Conservation (phyloP, 257 asterid species). For the Fraxinus excelsior region DNA sequence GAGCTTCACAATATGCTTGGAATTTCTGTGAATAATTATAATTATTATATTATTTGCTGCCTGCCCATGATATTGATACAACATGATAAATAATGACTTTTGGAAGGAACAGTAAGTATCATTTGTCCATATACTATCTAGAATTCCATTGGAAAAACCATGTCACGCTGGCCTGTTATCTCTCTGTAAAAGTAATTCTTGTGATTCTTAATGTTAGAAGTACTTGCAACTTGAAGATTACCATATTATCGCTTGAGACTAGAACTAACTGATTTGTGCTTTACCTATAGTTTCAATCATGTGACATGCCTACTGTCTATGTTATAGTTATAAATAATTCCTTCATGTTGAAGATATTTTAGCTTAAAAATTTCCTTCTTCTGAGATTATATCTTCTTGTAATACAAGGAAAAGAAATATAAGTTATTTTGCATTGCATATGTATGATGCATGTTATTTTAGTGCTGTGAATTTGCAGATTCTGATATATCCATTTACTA, state of each 20-base stretch:
- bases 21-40: background rate
- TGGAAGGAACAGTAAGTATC: background rate
- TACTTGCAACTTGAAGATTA: background rate
- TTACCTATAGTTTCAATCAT: background rate
- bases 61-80: background rate
- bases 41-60: background rate
- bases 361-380: background rate
- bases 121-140: background rate
- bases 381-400: background rate
- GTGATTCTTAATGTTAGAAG: background rate
- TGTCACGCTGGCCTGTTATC: background rate
- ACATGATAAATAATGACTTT: background rate
- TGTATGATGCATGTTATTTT: background rate
- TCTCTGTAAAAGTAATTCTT: background rate
- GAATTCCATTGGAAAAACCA: background rate
- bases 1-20: background rate
- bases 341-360: background rate
- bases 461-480: background rate
- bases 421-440: background rate
- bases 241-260: background rate
- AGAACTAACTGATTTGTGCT: background rate
- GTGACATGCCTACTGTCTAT: background rate
- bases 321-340: background rate
- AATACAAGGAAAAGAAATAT: background rate
- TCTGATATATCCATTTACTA: background rate